Evolutionary conservation across 2,329 filamentous ascomycete genomes (phyloP).

Genomic region (Tolypocladium endophyticum): DNA sequence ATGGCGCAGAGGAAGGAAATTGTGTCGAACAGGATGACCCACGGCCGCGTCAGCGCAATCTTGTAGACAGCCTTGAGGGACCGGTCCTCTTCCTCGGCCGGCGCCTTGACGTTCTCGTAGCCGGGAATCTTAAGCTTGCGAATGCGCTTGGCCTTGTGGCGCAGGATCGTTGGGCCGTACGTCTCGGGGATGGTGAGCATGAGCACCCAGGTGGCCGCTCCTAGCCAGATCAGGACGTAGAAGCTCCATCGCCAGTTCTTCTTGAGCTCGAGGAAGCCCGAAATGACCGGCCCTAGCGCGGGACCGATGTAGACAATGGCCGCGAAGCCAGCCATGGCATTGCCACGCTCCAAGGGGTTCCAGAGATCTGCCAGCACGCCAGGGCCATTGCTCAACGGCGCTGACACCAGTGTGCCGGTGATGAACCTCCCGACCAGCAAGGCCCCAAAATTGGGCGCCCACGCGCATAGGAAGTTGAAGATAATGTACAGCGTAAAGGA

Average conservation of each 20-base stretch:
- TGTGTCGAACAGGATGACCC: conserved; percentile 42
- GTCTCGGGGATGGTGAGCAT: conserved; percentile 53
- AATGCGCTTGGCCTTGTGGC: conserved; percentile 42
- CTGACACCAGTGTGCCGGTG: conserved; percentile 43
- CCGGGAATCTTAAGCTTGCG: conserved; percentile 35
- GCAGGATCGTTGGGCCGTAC: conserved; percentile 36
- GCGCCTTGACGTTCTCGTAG: conserved; percentile 40
- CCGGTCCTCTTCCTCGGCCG: conserved; percentile 32
- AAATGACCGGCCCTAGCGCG: conserved; percentile 40
- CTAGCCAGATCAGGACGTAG: conserved; percentile 35
- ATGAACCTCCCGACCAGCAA: conserved; percentile 45
- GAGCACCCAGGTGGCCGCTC: conserved; percentile 24
- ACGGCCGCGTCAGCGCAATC: conserved; percentile 40
- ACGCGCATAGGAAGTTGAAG: conserved; percentile 44
- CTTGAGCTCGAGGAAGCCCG: conserved; percentile 46
- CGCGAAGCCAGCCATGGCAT: conserved; percentile 42
- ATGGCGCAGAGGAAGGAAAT: conserved; percentile 41
- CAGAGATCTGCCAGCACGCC: conserved; percentile 45
- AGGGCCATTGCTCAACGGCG: conserved; percentile 35
- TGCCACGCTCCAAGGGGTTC: conserved; percentile 38
- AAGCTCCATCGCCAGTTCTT: conserved; percentile 44
- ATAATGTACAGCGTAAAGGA: conserved; percentile 36
- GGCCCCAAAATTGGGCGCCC: conserved; percentile 40
- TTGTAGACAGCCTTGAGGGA: conserved; percentile 35
- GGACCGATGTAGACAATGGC: conserved; percentile 44